Evolutionary conservation across 192 early-diverging fungal genomes (phyloP).

Genomic region (Radiomyces spectabilis): DNA sequence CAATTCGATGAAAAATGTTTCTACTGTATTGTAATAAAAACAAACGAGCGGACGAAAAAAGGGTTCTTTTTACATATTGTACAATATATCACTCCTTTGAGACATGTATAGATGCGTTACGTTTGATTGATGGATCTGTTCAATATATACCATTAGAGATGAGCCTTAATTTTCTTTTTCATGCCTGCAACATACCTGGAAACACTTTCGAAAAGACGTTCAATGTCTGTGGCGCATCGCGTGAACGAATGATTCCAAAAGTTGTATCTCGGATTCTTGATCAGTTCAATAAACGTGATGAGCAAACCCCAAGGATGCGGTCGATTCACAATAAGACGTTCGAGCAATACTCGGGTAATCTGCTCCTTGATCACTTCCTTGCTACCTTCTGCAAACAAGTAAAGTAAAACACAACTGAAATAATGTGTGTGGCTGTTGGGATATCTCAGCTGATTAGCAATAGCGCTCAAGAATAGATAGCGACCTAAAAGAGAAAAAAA

Average conservation of each 20-base stretch:
- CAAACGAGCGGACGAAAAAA: constrained; percentile 4
- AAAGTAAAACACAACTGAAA: constrained; percentile 82
- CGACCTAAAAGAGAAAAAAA: constrained; percentile 31
- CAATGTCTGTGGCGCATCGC: constrained; percentile 68
- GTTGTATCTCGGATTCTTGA: constrained; percentile 74
- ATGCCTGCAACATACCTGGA: constrained; percentile 26
- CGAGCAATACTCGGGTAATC: constrained; percentile 90
- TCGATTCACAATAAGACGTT: constrained; percentile 90
- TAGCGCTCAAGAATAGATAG: constrained; percentile 80
- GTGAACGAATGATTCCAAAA: constrained; percentile 56
- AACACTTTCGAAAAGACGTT: constrained; percentile 71
- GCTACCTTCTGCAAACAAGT: constrained; percentile 71
- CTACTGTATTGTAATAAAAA: constrained; percentile 2
- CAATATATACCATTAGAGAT: not conserved
- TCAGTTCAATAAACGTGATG: constrained; percentile 97
- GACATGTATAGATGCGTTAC: too few relatives aligned
- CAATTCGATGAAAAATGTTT: constrained; percentile 2
- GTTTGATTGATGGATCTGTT: constrained; percentile 21
- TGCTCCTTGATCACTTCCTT: constrained; percentile 88
- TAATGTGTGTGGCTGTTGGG: constrained; percentile 94
- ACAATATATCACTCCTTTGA: too few relatives aligned
- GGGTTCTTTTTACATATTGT: not conserved
- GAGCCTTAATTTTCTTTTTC: not conserved
- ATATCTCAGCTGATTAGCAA: constrained; percentile 94
- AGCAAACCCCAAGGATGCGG: constrained; percentile 97